These are phyloP conservation scores for Sambucus nigra DNA, from an alignment of 129 eudicot species.

Conservation along the genomic window DNA sequence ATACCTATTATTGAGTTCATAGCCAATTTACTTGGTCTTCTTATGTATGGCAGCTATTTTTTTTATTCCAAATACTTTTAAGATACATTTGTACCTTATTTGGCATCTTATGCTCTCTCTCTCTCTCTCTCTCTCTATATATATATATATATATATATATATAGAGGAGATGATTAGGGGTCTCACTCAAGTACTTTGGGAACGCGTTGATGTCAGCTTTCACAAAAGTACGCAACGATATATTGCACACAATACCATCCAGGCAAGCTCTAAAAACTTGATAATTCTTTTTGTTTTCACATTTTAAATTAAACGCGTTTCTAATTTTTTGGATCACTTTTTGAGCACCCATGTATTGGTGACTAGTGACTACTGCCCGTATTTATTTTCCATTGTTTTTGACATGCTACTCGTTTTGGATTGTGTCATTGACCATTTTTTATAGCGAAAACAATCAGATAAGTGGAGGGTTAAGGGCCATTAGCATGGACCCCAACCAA, in stretches of 20 bases:
- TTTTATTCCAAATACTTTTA: background rate
- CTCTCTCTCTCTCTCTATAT: background rate
- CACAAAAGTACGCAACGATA: constrained; percentile 70
- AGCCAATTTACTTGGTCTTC: background rate
- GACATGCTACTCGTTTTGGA: no score
- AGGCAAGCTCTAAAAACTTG: constrained; percentile 35
- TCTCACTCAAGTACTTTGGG: constrained; percentile 78
- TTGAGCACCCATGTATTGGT: no score
- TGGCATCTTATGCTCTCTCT: constrained; percentile 4
- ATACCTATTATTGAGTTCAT: background rate
- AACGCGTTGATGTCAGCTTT: constrained; percentile 84
- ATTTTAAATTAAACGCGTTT: no score
- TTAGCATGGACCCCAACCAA: no score
- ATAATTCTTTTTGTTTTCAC: constrained; percentile 4
- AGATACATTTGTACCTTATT: constrained; percentile 11
- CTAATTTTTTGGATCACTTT: no score
- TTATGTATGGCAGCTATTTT: background rate
- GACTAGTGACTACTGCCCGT: no score
- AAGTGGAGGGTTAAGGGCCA: no score
- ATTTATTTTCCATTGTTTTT: no score
- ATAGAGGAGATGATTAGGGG: constrained; percentile 83
- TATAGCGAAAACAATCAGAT: no score
- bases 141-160: no score
- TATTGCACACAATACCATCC: constrained; percentile 79
- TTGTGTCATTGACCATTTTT: no score